phyloP scores from a whole-genome alignment of 495 filamentous ascomycete genomes.

The Achaetomiella virescens region DNA sequence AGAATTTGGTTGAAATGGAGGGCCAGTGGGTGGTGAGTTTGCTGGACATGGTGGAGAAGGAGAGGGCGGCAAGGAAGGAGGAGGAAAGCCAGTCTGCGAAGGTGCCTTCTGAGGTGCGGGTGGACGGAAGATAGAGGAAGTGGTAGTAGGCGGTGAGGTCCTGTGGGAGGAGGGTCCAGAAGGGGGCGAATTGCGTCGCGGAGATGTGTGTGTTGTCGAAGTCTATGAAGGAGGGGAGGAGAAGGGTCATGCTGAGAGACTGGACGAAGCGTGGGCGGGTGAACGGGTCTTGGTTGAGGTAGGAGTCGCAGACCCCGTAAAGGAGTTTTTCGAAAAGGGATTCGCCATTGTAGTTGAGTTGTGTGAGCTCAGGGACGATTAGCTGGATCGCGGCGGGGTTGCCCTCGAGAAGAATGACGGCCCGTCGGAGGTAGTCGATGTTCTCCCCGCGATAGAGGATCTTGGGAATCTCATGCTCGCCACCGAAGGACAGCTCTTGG shows the following conservation, averaged over 20 bases:
- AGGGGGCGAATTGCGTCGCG: not conserved
- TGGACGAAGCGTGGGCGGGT: not conserved
- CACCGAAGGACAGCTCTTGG: not conserved
- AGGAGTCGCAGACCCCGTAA: not conserved
- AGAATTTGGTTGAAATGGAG: not conserved
- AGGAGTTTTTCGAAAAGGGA: not conserved
- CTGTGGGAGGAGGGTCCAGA: conserved; percentile 3
- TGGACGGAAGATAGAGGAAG: not conserved
- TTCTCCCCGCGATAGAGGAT: not conserved
- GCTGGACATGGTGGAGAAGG: not conserved
- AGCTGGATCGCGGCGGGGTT: not conserved
- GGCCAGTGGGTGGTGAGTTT: not conserved
- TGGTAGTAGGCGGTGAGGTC: conserved; percentile 1
- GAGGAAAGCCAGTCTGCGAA: not conserved
- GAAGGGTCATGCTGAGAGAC: not conserved
- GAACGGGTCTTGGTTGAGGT: not conserved
- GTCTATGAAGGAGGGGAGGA: not conserved
- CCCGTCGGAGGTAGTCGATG: not conserved
- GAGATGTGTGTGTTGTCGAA: not conserved
- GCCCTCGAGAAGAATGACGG: not conserved
- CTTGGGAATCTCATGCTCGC: not conserved
- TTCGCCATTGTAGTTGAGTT: not conserved
- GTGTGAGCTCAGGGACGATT: not conserved
- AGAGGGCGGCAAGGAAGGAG: not conserved
- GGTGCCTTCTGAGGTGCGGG: not conserved